Base-by-base conservation (phyloP, 208 protist species). In the Trypanosoma scelopori region DNA sequence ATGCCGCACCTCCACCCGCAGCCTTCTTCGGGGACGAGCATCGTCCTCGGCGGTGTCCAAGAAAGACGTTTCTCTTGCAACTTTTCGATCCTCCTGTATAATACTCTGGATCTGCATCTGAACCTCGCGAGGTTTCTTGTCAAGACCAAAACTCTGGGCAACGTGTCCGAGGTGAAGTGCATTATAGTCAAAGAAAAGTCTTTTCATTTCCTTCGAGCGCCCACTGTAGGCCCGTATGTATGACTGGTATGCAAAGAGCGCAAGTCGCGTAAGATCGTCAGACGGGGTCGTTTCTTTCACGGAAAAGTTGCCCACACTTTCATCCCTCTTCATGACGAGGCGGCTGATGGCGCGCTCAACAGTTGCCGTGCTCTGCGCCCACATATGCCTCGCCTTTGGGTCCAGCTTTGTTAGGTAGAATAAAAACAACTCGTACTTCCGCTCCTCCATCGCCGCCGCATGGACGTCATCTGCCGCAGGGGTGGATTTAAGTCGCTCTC, bases 221-320 rank as follows among this genome's bases (percentile, higher is more conserved):
- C 94, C 97, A 3, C 97, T 94, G 78, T 99, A 99, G n/a, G 97
- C 81, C 56, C 98, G 91, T 50, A 99, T 78, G 76, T 99, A 99
- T 16, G 89, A 97, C 55, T 97, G 96, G 79, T 99, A 99, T 16
- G 95, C 98, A 58, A 99, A 98, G 18, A 96, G 65, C 5, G 98
- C 97, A 11, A 89, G 84, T 51, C 95, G 91, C 69, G 97, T 81
- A 12, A 99, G 81, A 67, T 99, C 98, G 78, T 99, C 99, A 72
- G 98, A 97, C 70, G 89, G 87, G 32, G 67, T 74, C 11, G 97
- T 75, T 0, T 97, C 69, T 42, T 65, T 52, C 18, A 52, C 42
- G 23, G 12, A 18, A 2, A 12, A 22, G 23, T 35, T 37, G n/a
- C 46, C 20, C 25, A 25, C 16, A 51, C 25, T 16, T 64, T 43